Evolutionary conservation across 2,329 filamentous ascomycete species (phyloP), one percentile per base, ranked within the genome.

Genomic region (Diaporthe longicolla): DNA sequence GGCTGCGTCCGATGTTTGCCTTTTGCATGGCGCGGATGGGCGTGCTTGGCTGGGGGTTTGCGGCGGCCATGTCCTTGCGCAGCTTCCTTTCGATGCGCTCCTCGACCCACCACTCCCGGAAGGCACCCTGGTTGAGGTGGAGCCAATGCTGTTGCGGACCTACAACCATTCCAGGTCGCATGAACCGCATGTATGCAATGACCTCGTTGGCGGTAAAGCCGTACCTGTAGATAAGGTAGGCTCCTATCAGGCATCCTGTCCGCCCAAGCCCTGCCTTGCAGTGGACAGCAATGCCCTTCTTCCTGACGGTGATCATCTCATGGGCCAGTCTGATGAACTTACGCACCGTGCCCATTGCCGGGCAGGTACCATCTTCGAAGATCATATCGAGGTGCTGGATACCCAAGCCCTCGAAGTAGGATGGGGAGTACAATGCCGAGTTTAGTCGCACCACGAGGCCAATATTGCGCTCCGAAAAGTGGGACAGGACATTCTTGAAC

Each of bases 331-430:
- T 94, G 83, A 99, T 96, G 82, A 99, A 99, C 82, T 95, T 95
- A 78, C 94, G 92, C 37, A 99, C 97, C n/a, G 95, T 92, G 24
- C 91, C 91, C 70, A 99, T 87, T 2, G 95, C 92, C 29, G 97
- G 97, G 82, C 97, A 99, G 5, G 97, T 99, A 77, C 97, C 97
- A 79, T 99, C 97, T 80, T 98, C 97, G 81, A 99, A 99, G 80
- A 99, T 98, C 97, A 99, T 99, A 85, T 99, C 97, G 54, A 98
- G 88, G 82, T 99, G 97, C 79, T 95, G 93, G 80, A 99, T 98
- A 40, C 96, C 96, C 70, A 99, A 88, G 4, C 95, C 94, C 77
- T 96, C 97, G 83, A 99, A 99, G 86, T 96, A 98, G n/a, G 95
- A 95, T 0, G 97, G 94, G 0, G 94, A 97, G 87, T 99, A 99